phyloP scores from a whole-genome alignment of 2,329 filamentous ascomycete genomes.

The Teratosphaeria pseudoeucalypti region DNA sequence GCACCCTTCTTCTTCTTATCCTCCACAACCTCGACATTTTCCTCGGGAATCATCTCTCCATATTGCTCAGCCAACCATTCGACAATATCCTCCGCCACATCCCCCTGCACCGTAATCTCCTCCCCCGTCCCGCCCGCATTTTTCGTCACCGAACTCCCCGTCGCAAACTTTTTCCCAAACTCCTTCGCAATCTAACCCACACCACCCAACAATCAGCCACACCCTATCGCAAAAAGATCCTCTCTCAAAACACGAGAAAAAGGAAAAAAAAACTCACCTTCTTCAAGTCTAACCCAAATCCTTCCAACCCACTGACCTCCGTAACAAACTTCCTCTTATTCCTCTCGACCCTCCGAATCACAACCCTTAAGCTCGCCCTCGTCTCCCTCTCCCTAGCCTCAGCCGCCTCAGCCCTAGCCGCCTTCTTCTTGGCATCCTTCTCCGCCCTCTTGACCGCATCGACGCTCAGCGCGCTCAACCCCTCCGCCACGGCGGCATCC shows the following conservation, averaged over 20 bases:
- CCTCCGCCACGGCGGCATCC: constrained; percentile 58
- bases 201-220: background rate
- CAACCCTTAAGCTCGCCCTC: constrained; percentile 70
- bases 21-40: constrained; percentile 89
- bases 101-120: constrained; percentile 95
- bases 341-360: constrained; percentile 92
- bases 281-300: constrained; percentile 85
- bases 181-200: constrained; percentile 56
- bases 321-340: constrained; percentile 98
- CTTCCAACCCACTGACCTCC: constrained; percentile 79
- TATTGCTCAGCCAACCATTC: constrained; percentile 87
- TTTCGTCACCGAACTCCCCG: constrained; percentile 86
- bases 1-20: constrained; percentile 81
- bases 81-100: constrained; percentile 87
- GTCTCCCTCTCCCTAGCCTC: constrained; percentile 76
- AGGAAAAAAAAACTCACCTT: constrained; percentile 49
- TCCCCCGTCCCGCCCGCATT: constrained; percentile 57
- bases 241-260: background rate
- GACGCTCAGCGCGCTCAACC: constrained; percentile 74
- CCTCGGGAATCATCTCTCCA: constrained; percentile 70
- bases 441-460: constrained; percentile 89
- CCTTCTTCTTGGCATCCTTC: constrained; percentile 95
- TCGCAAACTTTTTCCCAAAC: constrained; percentile 97
- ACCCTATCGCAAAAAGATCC: background rate
- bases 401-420: constrained; percentile 79